phyloP scores from a whole-genome alignment of 1,284 basidiomycete genomes.

The Rhodotorula sp. region DNA sequence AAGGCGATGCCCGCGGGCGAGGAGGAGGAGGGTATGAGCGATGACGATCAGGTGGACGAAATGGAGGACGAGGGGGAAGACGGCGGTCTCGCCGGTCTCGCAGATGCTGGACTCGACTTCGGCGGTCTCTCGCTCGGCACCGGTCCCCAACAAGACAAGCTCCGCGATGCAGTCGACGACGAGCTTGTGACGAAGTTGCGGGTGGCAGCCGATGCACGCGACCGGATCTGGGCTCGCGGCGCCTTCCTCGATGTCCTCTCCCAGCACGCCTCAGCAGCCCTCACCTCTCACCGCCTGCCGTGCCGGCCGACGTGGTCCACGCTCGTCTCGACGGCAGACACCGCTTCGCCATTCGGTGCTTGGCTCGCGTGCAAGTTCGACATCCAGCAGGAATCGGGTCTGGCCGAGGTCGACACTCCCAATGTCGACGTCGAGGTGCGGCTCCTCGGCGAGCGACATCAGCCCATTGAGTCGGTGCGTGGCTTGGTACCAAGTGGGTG shows the following conservation, averaged over 20 bases:
- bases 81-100: slow-evolving; percentile 4
- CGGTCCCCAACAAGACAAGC: background rate
- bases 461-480: slow-evolving; percentile 1
- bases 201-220: slow-evolving; percentile 20
- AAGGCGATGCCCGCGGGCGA: background rate
- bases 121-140: slow-evolving; percentile 3
- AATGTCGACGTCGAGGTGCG: slow-evolving; percentile 13
- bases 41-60: background rate
- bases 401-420: background rate
- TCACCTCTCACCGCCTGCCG: background rate
- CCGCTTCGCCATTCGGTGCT: slow-evolving; percentile 7
- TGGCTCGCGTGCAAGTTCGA: slow-evolving; percentile 39
- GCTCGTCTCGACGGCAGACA: background rate
- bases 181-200: background rate
- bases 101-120: slow-evolving; percentile 19
- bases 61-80: background rate
- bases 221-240: slow-evolving; percentile 23
- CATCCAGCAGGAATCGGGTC: background rate
- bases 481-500: no score
- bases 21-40: background rate
- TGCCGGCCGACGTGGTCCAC: slow-evolving; percentile 10
- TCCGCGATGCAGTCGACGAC: background rate
- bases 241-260: slow-evolving; percentile 27
- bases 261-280: background rate
- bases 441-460: background rate